Base-by-base conservation (phyloP, 306 rosid species). In the Oemleria cerasiformis region DNA sequence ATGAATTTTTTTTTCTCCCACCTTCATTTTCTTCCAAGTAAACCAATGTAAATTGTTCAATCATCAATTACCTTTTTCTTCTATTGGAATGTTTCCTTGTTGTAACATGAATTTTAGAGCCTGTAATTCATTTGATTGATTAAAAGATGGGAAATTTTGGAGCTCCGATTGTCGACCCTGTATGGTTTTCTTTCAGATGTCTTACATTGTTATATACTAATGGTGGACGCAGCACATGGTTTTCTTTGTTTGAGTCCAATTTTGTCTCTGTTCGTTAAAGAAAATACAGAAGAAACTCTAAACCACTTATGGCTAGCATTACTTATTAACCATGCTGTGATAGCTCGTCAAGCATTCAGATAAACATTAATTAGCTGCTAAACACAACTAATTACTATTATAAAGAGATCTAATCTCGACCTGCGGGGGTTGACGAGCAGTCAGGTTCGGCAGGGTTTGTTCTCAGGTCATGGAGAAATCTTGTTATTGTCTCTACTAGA, bases 401-500 rank as follows among this genome's bases (percentile, higher is more conserved):
- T 7, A 41, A 30, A 56, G 15, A 45, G 11, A 57, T 40, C 34
- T 70, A 70, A 5, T 73, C 67, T 65, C 54, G 39, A 30, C 41
- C 56, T 36, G 30, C 7, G 17, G 70, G 39, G 61, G 14, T 56
- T 0, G 34, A 9, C 3, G 72, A 72, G 71, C 48, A 51, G 9
- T 12, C 75, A 4, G 61, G 38, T 38, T 80, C 75, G 5, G 61
- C n/a, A 14, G 83, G 59, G 44, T 67, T 71, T 7, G 73, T 68
- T 43, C 50, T 76, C 30, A 79, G 51, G 67, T 81, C 86, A 9
- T 81, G 64, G 25, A 81, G 86, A 45, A 79, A 82, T 51, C 68
- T 85, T 17, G 84, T 82, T 75, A 81, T 77, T 21, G 79, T 84
- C 48, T 73, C 80, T 15, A 73, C 69, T 25, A 84, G 42, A 15